Percentiles rank a stretch among this genome's conserved stretches.
Evolutionary conservation across 140 eudicot genomes (phyloP).

Genomic region (Oenanthe javanica): DNA sequence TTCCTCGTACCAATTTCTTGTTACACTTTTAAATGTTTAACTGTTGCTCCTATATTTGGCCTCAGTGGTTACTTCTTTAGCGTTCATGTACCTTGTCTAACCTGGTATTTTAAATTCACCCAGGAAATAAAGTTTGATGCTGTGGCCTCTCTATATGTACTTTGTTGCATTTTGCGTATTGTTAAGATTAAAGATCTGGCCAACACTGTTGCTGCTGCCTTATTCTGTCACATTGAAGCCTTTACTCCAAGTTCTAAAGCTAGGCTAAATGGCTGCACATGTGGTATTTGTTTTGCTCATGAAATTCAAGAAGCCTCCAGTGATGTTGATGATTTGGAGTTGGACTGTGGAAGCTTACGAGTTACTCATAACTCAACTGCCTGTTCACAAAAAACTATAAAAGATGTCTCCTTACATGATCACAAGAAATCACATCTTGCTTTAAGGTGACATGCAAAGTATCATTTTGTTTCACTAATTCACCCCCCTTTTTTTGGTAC

Average conservation of each 20-base stretch:
- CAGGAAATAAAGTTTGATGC: constrained; percentile 60
- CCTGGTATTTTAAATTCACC: constrained; percentile 17
- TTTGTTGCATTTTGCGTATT: constrained; percentile 87
- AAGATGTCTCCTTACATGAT: constrained; percentile 25
- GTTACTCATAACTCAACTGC: constrained; percentile 25
- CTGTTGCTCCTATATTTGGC: background rate
- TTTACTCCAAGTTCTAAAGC: constrained; percentile 43
- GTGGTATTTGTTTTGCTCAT: constrained; percentile 22
- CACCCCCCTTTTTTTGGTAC: background rate
- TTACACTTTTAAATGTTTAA: background rate
- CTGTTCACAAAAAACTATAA: constrained; percentile 21
- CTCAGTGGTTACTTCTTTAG: background rate
- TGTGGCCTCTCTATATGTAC: constrained; percentile 69
- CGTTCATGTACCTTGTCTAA: background rate
- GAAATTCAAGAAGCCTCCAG: constrained; percentile 26
- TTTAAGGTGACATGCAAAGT: constrained; percentile 41
- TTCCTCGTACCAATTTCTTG: constrained; percentile 14
- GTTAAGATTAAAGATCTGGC: constrained; percentile 94
- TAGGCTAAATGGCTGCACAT: constrained; percentile 44
- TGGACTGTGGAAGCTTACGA: constrained; percentile 28
- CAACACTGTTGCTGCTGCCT: constrained; percentile 77
- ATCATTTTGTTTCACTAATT: background rate
- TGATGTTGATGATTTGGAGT: constrained; percentile 22
- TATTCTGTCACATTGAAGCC: constrained; percentile 51
- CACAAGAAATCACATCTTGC: constrained; percentile 29